Evolutionary conservation across 2,329 filamentous ascomycete species (phyloP).

Genomic region (Drechslerella coelobrocha): DNA sequence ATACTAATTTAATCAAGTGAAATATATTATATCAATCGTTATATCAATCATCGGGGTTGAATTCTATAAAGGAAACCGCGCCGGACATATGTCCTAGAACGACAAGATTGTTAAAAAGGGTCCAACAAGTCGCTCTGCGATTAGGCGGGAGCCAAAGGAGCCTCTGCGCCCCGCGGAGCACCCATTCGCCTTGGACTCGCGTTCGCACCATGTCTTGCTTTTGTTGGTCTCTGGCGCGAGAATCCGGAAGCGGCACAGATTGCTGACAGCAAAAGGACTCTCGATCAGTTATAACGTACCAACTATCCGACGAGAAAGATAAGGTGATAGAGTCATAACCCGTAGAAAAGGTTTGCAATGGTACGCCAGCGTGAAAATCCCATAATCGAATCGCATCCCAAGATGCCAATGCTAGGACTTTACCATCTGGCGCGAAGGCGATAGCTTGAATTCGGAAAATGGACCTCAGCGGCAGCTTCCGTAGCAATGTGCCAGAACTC

Average conservation of each 20-base stretch:
- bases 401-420: constrained; percentile 4
- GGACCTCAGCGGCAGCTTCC: too few species aligned
- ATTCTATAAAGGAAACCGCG: background rate
- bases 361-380: too few species aligned
- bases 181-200: background rate
- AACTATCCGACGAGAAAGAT: background rate
- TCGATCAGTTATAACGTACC: background rate
- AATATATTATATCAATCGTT: too few species aligned
- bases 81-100: background rate
- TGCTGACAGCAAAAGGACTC: too few species aligned
- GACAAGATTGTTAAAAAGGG: background rate
- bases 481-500: too few species aligned
- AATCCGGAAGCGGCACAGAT: background rate
- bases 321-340: background rate
- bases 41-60: background rate
- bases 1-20: too few species aligned
- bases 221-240: background rate
- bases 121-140: background rate
- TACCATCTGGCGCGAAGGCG: constrained; percentile 12
- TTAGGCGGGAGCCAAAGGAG: background rate
- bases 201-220: background rate
- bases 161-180: too few species aligned
- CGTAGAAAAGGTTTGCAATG: background rate
- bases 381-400: background rate
- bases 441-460: constrained; percentile 1